Evolutionary conservation across 2,329 filamentous ascomycete genomes (phyloP).

Genomic region (Pestalotiopsis sp.): DNA sequence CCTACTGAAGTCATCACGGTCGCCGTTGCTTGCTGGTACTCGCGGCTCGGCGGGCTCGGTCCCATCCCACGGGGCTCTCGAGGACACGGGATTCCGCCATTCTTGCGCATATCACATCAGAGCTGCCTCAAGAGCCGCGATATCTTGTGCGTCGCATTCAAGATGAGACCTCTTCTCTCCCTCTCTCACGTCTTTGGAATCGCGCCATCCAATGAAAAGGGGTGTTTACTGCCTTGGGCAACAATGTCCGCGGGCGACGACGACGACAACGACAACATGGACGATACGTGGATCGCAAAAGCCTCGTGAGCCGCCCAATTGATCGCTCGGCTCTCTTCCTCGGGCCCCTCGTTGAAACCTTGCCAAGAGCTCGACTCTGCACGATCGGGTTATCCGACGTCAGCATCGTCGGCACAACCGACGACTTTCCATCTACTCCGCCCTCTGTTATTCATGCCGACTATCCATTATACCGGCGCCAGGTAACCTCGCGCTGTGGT

Average conservation of each 20-base stretch:
- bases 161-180: background rate
- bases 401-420: slow-evolving; percentile 11
- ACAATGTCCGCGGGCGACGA: slow-evolving; percentile 5
- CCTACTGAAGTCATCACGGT: background rate
- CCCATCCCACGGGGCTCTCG: background rate
- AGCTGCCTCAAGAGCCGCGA: slow-evolving; percentile 9
- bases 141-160: slow-evolving; percentile 7
- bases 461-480: slow-evolving; percentile 5
- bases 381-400: slow-evolving; percentile 14
- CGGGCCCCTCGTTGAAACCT: slow-evolving; percentile 9
- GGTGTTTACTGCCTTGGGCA: slow-evolving; percentile 12
- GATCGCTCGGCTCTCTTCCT: background rate
- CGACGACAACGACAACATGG: slow-evolving; percentile 1
- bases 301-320: background rate
- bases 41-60: background rate
- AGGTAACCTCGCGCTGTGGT: slow-evolving; percentile 20
- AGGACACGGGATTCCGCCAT: slow-evolving; percentile 9
- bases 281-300: background rate
- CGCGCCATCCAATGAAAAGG: background rate
- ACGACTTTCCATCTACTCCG: slow-evolving; percentile 2
- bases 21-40: background rate
- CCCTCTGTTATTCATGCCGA: slow-evolving; percentile 10
- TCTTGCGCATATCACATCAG: slow-evolving; percentile 12
- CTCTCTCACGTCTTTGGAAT: background rate
- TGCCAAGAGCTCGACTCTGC: slow-evolving; percentile 12